phyloP scores from a whole-genome alignment of 2,329 filamentous ascomycete genomes.

The Fusarium denticulatum region DNA sequence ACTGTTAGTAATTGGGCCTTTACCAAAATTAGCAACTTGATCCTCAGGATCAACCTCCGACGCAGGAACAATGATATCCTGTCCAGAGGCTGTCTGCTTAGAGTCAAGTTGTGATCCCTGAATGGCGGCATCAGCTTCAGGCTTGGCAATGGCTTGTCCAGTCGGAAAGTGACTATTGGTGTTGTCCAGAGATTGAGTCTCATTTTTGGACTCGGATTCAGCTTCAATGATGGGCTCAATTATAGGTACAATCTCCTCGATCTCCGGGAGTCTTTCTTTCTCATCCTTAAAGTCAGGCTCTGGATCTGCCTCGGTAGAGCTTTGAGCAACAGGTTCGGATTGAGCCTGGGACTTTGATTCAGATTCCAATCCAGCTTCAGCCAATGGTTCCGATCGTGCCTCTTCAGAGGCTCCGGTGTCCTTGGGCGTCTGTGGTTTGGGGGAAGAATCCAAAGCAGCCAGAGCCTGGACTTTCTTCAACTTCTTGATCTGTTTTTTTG shows the following conservation, averaged over 20 bases:
- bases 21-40: conserved; percentile 8
- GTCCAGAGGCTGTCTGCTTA: conserved; percentile 29
- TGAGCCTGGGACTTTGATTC: conserved; percentile 22
- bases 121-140: conserved; percentile 23
- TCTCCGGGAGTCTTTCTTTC: conserved; percentile 31
- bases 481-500: conserved; percentile 43
- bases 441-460: conserved; percentile 29
- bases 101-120: conserved; percentile 18
- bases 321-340: conserved; percentile 18
- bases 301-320: conserved; percentile 15
- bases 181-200: conserved; percentile 36
- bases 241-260: conserved; percentile 42
- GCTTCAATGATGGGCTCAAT: conserved; percentile 43
- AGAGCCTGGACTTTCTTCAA: conserved; percentile 38
- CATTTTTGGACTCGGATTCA: conserved; percentile 43
- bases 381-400: conserved; percentile 25
- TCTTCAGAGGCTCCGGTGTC: conserved; percentile 24
- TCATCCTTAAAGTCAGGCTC: conserved; percentile 33
- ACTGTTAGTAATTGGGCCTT: conserved; percentile 21
- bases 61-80: conserved; percentile 32
- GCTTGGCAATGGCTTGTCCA: conserved; percentile 26
- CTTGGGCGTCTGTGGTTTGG: conserved; percentile 27
- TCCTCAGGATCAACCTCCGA: conserved; percentile 33
- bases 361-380: conserved; percentile 33
- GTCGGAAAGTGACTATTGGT: conserved; percentile 21